phyloP scores from a whole-genome alignment of 2,329 filamentous ascomycete species.

The Epicoccum sorghinum region DNA sequence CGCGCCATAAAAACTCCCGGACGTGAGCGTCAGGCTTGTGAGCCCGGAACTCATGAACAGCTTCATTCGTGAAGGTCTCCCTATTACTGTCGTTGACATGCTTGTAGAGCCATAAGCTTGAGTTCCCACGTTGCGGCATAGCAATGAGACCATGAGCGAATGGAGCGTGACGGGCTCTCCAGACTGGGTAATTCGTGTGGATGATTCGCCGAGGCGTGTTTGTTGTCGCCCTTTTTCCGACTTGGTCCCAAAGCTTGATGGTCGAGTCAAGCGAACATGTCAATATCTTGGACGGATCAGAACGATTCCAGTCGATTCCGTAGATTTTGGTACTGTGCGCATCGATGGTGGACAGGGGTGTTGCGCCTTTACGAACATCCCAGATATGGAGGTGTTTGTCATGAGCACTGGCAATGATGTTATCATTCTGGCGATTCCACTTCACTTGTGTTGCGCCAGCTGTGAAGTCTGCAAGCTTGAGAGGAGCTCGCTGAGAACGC shows the following conservation, averaged over 20 bases:
- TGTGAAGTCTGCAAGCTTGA: constrained; percentile 83
- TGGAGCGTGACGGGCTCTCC: constrained; percentile 88
- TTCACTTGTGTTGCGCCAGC: constrained; percentile 95
- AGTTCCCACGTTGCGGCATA: constrained; percentile 90
- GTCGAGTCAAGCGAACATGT: constrained; percentile 92
- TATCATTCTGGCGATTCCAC: constrained; percentile 86
- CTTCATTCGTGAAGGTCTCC: constrained; percentile 34
- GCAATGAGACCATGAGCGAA: constrained; percentile 86
- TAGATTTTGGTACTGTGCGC: constrained; percentile 95
- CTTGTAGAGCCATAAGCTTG: constrained; percentile 84
- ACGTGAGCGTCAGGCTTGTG: constrained; percentile 65
- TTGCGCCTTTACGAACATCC: constrained; percentile 81
- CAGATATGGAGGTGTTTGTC: constrained; percentile 87
- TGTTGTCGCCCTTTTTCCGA: constrained; percentile 57
- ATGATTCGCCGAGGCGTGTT: constrained; percentile 65
- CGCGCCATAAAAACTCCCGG: constrained; percentile 91
- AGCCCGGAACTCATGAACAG: constrained; percentile 57
- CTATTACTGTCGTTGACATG: constrained; percentile 55
- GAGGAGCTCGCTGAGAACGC: constrained; percentile 54
- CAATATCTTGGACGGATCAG: constrained; percentile 71
- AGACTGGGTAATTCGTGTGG: constrained; percentile 82
- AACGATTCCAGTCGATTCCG: constrained; percentile 91
- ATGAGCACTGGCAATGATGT: constrained; percentile 88
- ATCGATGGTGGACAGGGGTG: constrained; percentile 80
- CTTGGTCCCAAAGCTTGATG: constrained; percentile 92